Evolutionary conservation across 2,329 filamentous ascomycete genomes (phyloP).

Genomic region (Keithomyces neogunnii): DNA sequence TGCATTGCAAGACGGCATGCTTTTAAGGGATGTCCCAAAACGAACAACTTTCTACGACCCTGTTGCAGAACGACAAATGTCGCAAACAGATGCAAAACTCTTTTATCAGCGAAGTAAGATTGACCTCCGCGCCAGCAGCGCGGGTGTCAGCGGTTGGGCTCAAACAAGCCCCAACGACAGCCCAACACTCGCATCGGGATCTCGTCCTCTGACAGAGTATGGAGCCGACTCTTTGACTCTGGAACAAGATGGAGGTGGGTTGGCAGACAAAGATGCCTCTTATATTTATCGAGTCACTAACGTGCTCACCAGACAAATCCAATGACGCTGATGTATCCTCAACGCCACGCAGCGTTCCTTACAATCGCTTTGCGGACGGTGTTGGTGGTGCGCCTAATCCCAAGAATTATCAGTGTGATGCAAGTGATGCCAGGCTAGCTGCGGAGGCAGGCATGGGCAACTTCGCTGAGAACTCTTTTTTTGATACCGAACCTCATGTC

Average conservation of each 20-base stretch:
- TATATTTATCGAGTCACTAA: conserved; percentile 1
- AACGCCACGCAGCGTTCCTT: background rate
- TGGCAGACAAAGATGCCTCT: background rate
- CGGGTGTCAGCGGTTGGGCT: conserved; percentile 25
- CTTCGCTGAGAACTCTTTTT: conserved; percentile 56
- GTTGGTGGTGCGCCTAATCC: background rate
- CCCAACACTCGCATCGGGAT: conserved; percentile 31
- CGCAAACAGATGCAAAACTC: conserved; percentile 86
- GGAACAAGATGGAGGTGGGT: conserved; percentile 18
- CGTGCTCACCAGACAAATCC: conserved; percentile 7
- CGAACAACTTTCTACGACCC: conserved; percentile 90
- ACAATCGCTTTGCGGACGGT: background rate
- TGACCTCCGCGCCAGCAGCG: conserved; percentile 32
- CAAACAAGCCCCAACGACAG: conserved; percentile 38
- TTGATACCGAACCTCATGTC: conserved; percentile 68
- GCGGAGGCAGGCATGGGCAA: conserved; percentile 38
- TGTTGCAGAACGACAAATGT: conserved; percentile 88
- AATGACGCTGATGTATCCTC: conserved; percentile 5
- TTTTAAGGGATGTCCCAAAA: conserved; percentile 51
- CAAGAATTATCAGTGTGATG: conserved; percentile 31
- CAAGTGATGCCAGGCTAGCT: conserved; percentile 20
- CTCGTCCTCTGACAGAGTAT: conserved; percentile 26
- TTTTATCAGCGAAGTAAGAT: conserved; percentile 88
- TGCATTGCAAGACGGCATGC: conserved; percentile 45
- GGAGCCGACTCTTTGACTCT: conserved; percentile 26